These are phyloP conservation scores for Piromyces sp. DNA, from an alignment of 192 early-diverging fungal genomes.

Conservation along the genomic window DNA sequence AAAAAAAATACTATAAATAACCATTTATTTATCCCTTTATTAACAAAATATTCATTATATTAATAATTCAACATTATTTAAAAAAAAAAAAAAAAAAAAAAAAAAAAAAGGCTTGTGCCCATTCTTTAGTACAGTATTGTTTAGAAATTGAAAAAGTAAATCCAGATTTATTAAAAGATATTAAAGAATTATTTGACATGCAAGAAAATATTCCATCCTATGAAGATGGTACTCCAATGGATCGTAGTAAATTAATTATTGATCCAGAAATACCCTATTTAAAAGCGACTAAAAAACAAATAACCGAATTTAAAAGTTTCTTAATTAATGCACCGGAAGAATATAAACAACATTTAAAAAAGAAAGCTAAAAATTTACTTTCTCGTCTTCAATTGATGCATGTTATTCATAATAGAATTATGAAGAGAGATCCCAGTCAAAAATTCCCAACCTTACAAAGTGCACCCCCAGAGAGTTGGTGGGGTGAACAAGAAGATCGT, in stretches of 20 bases:
- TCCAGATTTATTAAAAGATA: conserved; percentile 4
- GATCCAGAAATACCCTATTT: conserved; percentile 3
- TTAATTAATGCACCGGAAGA: conserved; percentile 51
- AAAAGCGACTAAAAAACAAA: conserved; percentile 9
- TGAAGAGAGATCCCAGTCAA: conserved; percentile 27
- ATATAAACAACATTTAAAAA: conserved; percentile 52
- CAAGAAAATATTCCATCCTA: conserved; percentile 21
- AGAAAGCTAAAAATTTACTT: conserved; percentile 54
- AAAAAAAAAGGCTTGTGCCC: conserved; percentile 19
- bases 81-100: too few species aligned
- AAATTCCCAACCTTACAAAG: conserved; percentile 8
- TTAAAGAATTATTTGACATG: conserved; percentile 1
- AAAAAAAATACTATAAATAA: too few species aligned
- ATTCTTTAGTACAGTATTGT: conserved; percentile 22
- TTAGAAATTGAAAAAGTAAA: neutral
- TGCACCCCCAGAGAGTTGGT: conserved; percentile 38
- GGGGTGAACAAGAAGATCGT: conserved; percentile 61
- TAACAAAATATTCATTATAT: too few species aligned
- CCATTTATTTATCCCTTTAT: too few species aligned
- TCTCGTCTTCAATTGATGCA: conserved; percentile 58
- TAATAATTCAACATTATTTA: too few species aligned
- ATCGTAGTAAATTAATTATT: conserved; percentile 29
- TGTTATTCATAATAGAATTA: conserved; percentile 49
- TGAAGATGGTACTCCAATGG: conserved; percentile 46
- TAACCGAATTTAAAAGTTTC: conserved; percentile 49